A percentile compares a stretch with the other conserved stretches of the same genome.
These are phyloP conservation scores for Sisymbrium irio DNA, from an alignment of 345 rosid genomes.

Conservation along the genomic window DNA sequence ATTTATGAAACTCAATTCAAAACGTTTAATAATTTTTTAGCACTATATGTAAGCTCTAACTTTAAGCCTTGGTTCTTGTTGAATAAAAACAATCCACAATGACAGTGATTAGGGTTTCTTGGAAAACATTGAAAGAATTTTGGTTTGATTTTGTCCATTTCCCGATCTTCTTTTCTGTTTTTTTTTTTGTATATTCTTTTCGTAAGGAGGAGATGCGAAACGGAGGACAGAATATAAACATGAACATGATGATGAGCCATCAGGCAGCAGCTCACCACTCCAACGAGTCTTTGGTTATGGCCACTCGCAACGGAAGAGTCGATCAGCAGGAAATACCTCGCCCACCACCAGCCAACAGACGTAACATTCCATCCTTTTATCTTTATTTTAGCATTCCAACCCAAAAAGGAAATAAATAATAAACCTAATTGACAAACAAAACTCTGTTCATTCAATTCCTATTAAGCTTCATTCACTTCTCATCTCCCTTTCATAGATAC, in stretches of 20 bases:
- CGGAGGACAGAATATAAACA: constrained; percentile 53
- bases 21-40: background rate
- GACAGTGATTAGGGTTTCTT: constrained; percentile 9
- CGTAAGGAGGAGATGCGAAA: constrained; percentile 76
- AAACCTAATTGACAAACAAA: constrained; percentile 14
- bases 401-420: background rate
- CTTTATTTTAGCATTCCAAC: background rate
- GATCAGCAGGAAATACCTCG: constrained; percentile 50
- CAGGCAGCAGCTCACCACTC: constrained; percentile 42
- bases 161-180: background rate
- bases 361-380: constrained; percentile 44
- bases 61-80: background rate
- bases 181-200: background rate
- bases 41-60: constrained; percentile 4
- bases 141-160: background rate
- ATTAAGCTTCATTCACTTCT: background rate
- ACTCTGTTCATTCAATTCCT: background rate
- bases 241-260: constrained; percentile 54
- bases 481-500: constrained; percentile 1
- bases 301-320: constrained; percentile 47
- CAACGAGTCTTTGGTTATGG: constrained; percentile 37
- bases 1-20: background rate
- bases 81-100: background rate
- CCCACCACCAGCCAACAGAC: constrained; percentile 69
- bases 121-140: background rate